phyloP scores from a whole-genome alignment of 768 basidiomycete species.

The Hydnum rufescens region DNA sequence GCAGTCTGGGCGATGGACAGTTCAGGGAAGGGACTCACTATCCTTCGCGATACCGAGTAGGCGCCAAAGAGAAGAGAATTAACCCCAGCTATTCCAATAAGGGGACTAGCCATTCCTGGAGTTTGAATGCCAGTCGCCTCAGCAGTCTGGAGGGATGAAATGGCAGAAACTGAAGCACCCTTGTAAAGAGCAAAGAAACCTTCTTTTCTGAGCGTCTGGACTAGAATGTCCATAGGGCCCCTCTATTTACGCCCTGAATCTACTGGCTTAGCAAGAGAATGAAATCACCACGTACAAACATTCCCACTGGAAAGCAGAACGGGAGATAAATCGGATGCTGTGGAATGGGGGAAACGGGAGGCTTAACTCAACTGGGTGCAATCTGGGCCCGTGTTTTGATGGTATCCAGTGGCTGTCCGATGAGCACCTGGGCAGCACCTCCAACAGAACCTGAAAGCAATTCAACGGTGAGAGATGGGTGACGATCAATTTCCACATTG shows the following conservation, averaged over 20 bases:
- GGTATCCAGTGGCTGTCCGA: conserved; percentile 84
- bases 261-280: background rate
- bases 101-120: conserved; percentile 73
- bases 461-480: conserved; percentile 21
- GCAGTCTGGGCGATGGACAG: conserved; percentile 64
- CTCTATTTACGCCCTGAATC: conserved; percentile 29
- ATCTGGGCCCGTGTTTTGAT: conserved; percentile 78
- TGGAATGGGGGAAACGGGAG: background rate
- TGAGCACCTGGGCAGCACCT: conserved; percentile 86
- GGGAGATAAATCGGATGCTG: background rate
- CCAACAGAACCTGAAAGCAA: conserved; percentile 73
- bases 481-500: no score
- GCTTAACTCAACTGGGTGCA: conserved; percentile 42
- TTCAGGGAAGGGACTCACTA: conserved; percentile 78
- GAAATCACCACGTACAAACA: conserved; percentile 48
- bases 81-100: conserved; percentile 85
- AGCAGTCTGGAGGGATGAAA: background rate
- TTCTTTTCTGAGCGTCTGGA: conserved; percentile 64
- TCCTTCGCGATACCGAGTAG: conserved; percentile 59
- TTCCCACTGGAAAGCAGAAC: conserved; percentile 33
- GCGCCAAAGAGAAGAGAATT: conserved; percentile 90
- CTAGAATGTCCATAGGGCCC: conserved; percentile 82
- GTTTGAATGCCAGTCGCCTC: background rate
- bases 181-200: conserved; percentile 91
- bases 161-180: conserved; percentile 27